Conservation (phyloP, 139 green algal species). For the Ettlia oleoabundans region DNA sequence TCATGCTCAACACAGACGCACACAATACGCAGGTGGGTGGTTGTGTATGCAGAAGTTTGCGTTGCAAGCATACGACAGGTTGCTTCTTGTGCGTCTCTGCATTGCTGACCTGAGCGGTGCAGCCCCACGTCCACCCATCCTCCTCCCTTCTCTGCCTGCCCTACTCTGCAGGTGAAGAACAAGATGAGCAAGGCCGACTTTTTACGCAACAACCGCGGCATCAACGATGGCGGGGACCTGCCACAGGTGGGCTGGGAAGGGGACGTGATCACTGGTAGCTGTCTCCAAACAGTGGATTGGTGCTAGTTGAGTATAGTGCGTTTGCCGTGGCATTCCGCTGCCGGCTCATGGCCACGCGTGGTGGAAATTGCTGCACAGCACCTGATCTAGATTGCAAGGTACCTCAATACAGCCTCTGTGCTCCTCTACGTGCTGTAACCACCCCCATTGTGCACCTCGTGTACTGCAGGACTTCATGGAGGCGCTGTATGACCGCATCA, state of each 20-base stretch:
- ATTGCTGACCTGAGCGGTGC: background rate
- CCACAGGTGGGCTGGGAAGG: constrained; percentile 30
- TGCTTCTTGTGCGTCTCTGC: constrained; percentile 60
- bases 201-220: constrained; percentile 97
- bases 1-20: constrained; percentile 99
- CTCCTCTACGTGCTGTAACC: background rate
- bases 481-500: constrained; percentile 95
- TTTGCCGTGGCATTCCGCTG: too few relatives aligned
- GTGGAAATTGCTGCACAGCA: too few relatives aligned
- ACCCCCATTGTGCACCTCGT: background rate
- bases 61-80: too few relatives aligned
- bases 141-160: background rate
- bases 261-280: background rate
- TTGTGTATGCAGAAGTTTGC: constrained; percentile 81
- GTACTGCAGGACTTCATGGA: constrained; percentile 77
- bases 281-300: too few relatives aligned
- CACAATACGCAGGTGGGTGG: constrained; percentile 84
- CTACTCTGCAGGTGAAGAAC: constrained; percentile 60
- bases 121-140: background rate
- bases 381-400: background rate
- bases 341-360: too few relatives aligned
- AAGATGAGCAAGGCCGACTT: constrained; percentile 81
- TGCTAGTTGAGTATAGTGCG: too few relatives aligned
- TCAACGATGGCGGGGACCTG: constrained; percentile 96
- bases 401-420: background rate